These are phyloP conservation scores for Fusarium hostae DNA, from an alignment of 2,329 filamentous ascomycete species.

Conservation along the genomic window DNA sequence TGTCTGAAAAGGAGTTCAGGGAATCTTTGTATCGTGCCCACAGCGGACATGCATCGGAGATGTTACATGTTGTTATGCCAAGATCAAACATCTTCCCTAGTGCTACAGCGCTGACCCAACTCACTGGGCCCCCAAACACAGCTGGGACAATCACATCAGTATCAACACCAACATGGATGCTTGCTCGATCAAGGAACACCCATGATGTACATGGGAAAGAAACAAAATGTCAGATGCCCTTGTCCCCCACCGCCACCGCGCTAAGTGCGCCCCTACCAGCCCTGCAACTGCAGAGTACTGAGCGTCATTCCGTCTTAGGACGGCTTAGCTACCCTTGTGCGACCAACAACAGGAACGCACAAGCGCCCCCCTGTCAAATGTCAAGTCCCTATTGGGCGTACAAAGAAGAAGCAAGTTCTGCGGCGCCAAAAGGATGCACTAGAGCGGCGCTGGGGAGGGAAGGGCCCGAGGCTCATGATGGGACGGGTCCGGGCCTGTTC, in stretches of 20 bases:
- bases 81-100: neutral
- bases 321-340: conserved; percentile 28
- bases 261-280: conserved; percentile 34
- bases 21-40: neutral
- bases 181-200: conserved; percentile 3
- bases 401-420: conserved; percentile 10
- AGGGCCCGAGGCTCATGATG: conserved; percentile 24
- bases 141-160: neutral
- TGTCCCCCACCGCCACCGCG: conserved; percentile 32
- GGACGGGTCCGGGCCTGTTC: conserved; percentile 4
- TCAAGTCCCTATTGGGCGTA: conserved; percentile 11
- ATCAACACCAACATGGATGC: neutral
- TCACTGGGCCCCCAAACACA: neutral
- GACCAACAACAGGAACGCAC: conserved; percentile 37
- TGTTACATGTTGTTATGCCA: conserved; percentile 12
- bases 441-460: conserved; percentile 25
- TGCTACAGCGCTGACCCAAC: conserved; percentile 1
- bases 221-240: conserved; percentile 29
- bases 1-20: neutral
- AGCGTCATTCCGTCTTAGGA: conserved; percentile 19
- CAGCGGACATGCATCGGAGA: conserved; percentile 22
- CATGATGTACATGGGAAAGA: conserved; percentile 8
- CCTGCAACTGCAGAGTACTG: conserved; percentile 25
- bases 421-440: conserved; percentile 18
- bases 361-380: conserved; percentile 30